phyloP scores from a whole-genome alignment of 129 eudicot genomes.

The Flaveria sonorensis region DNA sequence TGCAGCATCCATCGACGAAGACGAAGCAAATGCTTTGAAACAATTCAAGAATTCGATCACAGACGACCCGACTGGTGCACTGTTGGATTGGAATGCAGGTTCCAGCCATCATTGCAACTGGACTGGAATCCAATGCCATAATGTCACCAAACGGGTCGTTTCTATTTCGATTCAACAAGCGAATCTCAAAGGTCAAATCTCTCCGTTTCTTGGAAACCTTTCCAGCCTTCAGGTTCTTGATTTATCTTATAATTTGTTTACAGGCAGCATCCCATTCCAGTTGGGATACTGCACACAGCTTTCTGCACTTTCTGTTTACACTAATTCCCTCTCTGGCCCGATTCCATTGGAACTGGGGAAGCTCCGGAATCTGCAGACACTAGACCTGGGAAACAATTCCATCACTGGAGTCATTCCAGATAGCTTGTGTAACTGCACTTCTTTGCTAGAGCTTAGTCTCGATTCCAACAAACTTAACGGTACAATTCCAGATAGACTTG shows the following conservation, averaged over 20 bases:
- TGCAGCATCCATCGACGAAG: constrained; percentile 33
- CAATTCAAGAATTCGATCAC: constrained; percentile 57
- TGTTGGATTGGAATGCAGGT: constrained; percentile 55
- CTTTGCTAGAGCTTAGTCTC: constrained; percentile 42
- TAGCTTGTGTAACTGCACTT: constrained; percentile 56
- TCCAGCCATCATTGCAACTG: constrained; percentile 78
- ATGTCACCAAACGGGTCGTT: constrained; percentile 38
- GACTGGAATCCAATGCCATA: constrained; percentile 72
- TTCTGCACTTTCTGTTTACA: constrained; percentile 37
- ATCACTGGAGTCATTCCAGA: constrained; percentile 61
- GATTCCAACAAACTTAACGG: constrained; percentile 62
- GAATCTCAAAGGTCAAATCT: constrained; percentile 61
- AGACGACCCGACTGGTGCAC: constrained; percentile 60
- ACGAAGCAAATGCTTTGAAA: constrained; percentile 49
- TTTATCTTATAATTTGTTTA: constrained; percentile 60
- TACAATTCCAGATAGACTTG: constrained; percentile 55
- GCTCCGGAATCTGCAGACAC: constrained; percentile 39
- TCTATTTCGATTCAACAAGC: constrained; percentile 51
- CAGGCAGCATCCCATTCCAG: constrained; percentile 65
- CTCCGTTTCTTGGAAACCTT: constrained; percentile 73
- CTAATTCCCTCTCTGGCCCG: constrained; percentile 60
- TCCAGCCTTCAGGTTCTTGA: constrained; percentile 79
- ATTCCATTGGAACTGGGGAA: constrained; percentile 68
- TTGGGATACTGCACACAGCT: constrained; percentile 60
- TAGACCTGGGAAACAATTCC: constrained; percentile 62